Base-by-base conservation (phyloP, 2,329 filamentous ascomycete species). In the Pseudogymnoascus sp. region DNA sequence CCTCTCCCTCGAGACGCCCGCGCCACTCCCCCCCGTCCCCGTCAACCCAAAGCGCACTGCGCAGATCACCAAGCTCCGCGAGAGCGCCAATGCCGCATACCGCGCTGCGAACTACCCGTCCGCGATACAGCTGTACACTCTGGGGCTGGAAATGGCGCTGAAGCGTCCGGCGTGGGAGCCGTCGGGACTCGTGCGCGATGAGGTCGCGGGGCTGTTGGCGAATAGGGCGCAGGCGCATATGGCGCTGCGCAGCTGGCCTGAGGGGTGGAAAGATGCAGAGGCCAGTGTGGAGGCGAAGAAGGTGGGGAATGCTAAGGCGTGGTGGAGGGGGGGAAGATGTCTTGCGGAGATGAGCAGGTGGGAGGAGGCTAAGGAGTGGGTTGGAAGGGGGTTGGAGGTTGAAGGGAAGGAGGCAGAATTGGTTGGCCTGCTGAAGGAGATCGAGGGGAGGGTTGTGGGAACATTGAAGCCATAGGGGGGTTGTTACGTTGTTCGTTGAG, bases 141-240 rank as follows among this genome's bases (percentile, higher is more conserved):
- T 93, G n/a, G 92, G 91, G 1, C 83, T 97, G 62, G 86, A 94
- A 67, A 96, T 97, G 92, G 93, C 92, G 2, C 78, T 91, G 39
- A 81, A 81, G 7, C 82, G 94, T 3, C 93, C 94, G 0, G 77
- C 84, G 12, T 99, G 94, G 94, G 94, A 99, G 77, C 92, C 92
- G 0, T 82, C 85, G 12, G 87, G 87, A 11, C 79, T 97, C 23
- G 89, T 94, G 62, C 80, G 91, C 66, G 94, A 97, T 74, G 94
- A 99, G 76, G 79, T 93, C 7, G 82, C 88, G 9, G 84, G 84
- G 14, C 78, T 97, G 68, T 91, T 91, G 75, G 86, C 89, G 60
- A 97, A 97, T 76, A 83, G 94, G 62, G 91, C 92, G 62, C 92
- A 97, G 82, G 91, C 91, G 64, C 83, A 93, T 75, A 96, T 97